A percentile compares a stretch with the other conserved stretches of the same genome.
Conservation (phyloP, 345 rosid species). For the Citropsis articulata region DNA sequence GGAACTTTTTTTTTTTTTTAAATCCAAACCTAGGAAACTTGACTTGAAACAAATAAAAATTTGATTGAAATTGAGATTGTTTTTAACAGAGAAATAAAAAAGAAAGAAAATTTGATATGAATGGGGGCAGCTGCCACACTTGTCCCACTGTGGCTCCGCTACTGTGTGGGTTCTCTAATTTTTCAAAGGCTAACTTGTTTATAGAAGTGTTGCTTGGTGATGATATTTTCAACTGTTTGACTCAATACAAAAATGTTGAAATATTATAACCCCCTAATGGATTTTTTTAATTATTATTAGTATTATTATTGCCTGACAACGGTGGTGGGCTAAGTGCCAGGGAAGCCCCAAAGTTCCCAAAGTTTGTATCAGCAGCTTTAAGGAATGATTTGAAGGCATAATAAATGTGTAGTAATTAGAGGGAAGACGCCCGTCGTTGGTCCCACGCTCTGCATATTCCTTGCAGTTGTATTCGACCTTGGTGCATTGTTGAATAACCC, state of each 20-base stretch:
- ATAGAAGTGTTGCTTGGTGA: background rate
- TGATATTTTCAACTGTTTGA: background rate
- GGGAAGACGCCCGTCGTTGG: background rate
- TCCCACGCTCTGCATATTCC: background rate
- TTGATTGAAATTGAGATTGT: no score
- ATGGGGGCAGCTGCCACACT: no score
- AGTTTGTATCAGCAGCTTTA: background rate
- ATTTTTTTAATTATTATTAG: no score
- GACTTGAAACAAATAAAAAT: no score
- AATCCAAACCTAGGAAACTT: no score
- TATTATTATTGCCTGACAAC: background rate
- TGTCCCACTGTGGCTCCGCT: no score
- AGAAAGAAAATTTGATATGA: no score
- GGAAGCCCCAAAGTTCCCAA: background rate
- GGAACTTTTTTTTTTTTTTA: no score
- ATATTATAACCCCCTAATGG: background rate
- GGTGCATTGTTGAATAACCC: background rate
- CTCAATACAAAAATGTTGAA: background rate
- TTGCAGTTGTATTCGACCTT: background rate
- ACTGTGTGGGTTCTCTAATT: no score
- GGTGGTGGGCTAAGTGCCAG: background rate
- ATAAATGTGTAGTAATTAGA: background rate
- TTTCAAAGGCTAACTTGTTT: no score
- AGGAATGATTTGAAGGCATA: background rate
- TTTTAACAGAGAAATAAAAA: no score